Evolutionary conservation across 495 filamentous ascomycete species (phyloP).

Genomic region (Friedmanniomyces simplex): DNA sequence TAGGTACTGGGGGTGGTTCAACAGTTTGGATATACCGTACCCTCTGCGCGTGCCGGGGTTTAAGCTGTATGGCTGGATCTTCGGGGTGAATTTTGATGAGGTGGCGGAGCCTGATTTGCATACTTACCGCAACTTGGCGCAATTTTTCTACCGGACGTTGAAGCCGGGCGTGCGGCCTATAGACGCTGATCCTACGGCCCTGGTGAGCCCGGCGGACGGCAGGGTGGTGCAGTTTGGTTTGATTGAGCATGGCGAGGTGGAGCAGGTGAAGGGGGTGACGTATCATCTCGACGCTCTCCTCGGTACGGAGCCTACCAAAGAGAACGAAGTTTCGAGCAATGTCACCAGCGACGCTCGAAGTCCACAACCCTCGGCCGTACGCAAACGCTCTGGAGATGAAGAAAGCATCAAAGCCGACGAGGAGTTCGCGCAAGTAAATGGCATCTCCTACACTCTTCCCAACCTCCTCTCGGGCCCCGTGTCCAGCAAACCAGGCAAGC

Average conservation of each 20-base stretch:
- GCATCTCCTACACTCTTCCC: slow-evolving; percentile 92
- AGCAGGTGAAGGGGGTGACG: slow-evolving; percentile 97
- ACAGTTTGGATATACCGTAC: slow-evolving; percentile 83
- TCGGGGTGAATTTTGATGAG: slow-evolving; percentile 88
- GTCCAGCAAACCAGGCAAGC: background rate
- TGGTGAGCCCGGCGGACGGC: slow-evolving; percentile 84
- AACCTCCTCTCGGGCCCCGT: slow-evolving; percentile 67
- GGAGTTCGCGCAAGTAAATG: slow-evolving; percentile 92
- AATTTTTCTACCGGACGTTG: slow-evolving; percentile 93
- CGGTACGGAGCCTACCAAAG: slow-evolving; percentile 45
- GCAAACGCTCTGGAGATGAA: slow-evolving; percentile 36
- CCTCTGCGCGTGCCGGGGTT: slow-evolving; percentile 91
- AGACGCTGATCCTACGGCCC: slow-evolving; percentile 63
- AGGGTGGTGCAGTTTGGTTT: slow-evolving; percentile 82
- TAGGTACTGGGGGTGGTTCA: slow-evolving; percentile 88
- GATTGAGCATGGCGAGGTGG: slow-evolving; percentile 88
- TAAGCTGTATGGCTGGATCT: slow-evolving; percentile 80
- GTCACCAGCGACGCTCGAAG: slow-evolving; percentile 12
- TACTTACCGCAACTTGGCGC: slow-evolving; percentile 80
- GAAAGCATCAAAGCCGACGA: slow-evolving; percentile 65
- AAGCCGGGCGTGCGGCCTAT: slow-evolving; percentile 85
- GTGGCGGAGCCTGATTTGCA: slow-evolving; percentile 79
- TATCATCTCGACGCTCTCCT: slow-evolving; percentile 91
- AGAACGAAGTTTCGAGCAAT: slow-evolving; percentile 27
- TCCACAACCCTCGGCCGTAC: slow-evolving; percentile 26